Percentiles rank a stretch among this genome's conserved stretches.
These are phyloP conservation scores for Russula foetens DNA, from an alignment of 768 basidiomycete species.

Conservation along the genomic window DNA sequence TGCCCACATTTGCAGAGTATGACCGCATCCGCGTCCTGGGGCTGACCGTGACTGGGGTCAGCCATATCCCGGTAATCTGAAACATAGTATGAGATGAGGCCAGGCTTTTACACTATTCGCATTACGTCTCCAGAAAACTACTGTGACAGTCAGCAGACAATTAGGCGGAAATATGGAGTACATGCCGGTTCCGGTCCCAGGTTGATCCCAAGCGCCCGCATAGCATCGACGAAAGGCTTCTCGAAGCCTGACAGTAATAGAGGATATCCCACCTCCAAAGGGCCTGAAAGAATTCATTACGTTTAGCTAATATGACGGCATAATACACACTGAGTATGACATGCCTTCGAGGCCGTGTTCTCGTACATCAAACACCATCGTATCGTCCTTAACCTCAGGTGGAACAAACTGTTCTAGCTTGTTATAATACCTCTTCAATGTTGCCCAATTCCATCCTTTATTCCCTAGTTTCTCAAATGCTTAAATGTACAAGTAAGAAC, in stretches of 20 bases:
- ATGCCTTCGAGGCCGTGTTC: constrained; percentile 13
- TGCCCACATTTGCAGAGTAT: constrained; percentile 13
- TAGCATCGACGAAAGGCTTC: constrained; percentile 1
- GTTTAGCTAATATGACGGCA: not conserved
- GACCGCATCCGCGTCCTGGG: constrained; percentile 3
- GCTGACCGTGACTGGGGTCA: not conserved
- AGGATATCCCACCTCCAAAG: constrained; percentile 8
- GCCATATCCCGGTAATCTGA: constrained; percentile 12
- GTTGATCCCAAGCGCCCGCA: not conserved
- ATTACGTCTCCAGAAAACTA: constrained; percentile 16
- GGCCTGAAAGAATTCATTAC: constrained; percentile 6
- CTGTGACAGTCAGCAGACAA: not conserved
- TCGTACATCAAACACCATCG: not conserved
- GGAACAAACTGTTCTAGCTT: constrained; percentile 15
- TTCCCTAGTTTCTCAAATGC: constrained; percentile 22
- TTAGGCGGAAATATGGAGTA: not conserved
- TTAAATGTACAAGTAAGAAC: not conserved
- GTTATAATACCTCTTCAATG: constrained; percentile 15
- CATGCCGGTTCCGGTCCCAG: constrained; percentile 1
- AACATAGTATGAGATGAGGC: not conserved
- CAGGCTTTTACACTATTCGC: not conserved
- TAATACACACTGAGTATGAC: not conserved
- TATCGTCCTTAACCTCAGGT: not conserved
- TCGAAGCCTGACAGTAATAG: constrained; percentile 1
- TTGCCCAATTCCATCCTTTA: constrained; percentile 23